These are phyloP conservation scores for Isatis lusitanica DNA, from an alignment of 441 rosid species.

Conservation along the genomic window DNA sequence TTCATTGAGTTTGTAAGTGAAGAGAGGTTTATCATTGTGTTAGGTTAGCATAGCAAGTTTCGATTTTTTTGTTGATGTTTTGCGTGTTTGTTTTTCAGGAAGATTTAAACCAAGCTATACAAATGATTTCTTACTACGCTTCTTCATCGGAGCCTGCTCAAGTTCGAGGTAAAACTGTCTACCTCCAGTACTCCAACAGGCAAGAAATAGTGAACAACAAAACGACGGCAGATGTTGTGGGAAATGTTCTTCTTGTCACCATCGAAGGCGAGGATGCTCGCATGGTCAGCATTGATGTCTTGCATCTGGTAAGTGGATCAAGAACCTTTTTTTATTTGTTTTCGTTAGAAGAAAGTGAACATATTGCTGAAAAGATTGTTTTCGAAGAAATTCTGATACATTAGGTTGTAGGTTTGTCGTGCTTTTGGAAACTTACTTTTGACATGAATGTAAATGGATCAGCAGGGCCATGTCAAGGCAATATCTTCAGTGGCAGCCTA, in stretches of 20 bases:
- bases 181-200: conserved; percentile 95
- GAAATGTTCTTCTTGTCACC: conserved; percentile 93
- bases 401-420: conserved; percentile 71
- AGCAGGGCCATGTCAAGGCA: conserved; percentile 99
- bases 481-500: conserved; percentile 98
- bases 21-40: background rate
- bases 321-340: conserved; percentile 29
- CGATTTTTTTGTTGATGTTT: background rate
- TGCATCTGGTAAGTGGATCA: conserved; percentile 81
- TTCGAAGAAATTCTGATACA: conserved; percentile 46
- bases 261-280: conserved; percentile 96
- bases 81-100: conserved; percentile 43
- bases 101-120: conserved; percentile 96
- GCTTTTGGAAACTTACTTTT: conserved; percentile 66
- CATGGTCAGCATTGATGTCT: conserved; percentile 95
- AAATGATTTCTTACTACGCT: conserved; percentile 94
- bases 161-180: conserved; percentile 99
- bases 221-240: conserved; percentile 96
- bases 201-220: conserved; percentile 97
- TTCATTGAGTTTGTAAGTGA: conserved; percentile 92
- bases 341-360: conserved; percentile 40
- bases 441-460: conserved; percentile 97
- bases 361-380: conserved; percentile 36
- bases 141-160: conserved; percentile 98
- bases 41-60: background rate